Evolutionary conservation across 192 early-diverging fungal species (phyloP).

Genomic region (Backusella psychrophila): DNA sequence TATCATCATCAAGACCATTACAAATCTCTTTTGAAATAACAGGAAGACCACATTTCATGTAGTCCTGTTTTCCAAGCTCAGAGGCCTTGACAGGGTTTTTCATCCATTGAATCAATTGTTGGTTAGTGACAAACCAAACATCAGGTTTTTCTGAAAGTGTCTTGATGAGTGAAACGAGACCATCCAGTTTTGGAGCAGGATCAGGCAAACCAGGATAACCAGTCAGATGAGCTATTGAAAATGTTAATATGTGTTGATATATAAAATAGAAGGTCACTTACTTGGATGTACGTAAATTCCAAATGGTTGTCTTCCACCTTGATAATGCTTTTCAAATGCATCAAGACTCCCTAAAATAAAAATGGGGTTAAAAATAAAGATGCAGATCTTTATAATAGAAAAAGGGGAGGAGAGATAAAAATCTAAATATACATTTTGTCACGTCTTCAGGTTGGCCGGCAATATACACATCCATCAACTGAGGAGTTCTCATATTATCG

Average conservation of each 20-base stretch:
- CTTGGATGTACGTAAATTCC: constrained; percentile 41
- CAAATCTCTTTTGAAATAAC: constrained; percentile 60
- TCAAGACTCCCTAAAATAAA: constrained; percentile 18
- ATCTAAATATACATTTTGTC: constrained; percentile 33
- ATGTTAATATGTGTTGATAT: no score
- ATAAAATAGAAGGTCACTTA: constrained; percentile 6
- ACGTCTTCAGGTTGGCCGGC: constrained; percentile 33
- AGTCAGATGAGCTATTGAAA: constrained; percentile 33
- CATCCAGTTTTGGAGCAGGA: constrained; percentile 17
- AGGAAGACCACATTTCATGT: constrained; percentile 58
- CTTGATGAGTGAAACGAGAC: constrained; percentile 45
- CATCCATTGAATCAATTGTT: constrained; percentile 68
- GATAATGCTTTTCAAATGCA: constrained; percentile 36
- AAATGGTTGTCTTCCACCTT: constrained; percentile 45
- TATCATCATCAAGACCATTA: constrained; percentile 60
- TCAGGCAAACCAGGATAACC: constrained; percentile 20
- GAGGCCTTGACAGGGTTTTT: constrained; percentile 67
- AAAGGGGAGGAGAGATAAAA: background rate
- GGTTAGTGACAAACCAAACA: constrained; percentile 66
- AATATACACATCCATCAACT: constrained; percentile 47
- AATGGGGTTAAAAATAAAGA: constrained; percentile 1
- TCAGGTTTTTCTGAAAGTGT: constrained; percentile 45
- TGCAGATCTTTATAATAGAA: background rate
- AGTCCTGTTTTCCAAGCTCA: constrained; percentile 53
- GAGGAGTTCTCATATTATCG: constrained; percentile 28